Percentiles rank a stretch among this genome's conserved stretches.
Evolutionary conservation across 2,329 filamentous ascomycete genomes (phyloP).

Genomic region (Ophiocordyceps camponoti-saundersi): DNA sequence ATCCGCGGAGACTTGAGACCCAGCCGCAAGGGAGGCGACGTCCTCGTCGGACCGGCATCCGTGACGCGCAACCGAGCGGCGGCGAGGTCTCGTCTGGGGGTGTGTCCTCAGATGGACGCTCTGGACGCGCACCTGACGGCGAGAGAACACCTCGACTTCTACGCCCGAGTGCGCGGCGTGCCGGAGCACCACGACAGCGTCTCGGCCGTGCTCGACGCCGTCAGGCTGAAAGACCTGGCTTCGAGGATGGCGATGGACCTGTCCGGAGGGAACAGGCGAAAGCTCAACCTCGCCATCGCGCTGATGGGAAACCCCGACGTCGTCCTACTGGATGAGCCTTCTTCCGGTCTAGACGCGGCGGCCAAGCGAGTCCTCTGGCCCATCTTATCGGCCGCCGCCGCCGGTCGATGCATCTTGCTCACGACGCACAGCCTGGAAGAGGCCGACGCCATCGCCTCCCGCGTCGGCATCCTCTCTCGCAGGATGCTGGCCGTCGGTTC

Average conservation of each 20-base stretch:
- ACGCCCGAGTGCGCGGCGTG: conserved; percentile 70
- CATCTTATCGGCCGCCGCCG: conserved; percentile 56
- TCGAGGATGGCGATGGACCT: conserved; percentile 62
- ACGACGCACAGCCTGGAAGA: conserved; percentile 96
- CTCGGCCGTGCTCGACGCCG: conserved; percentile 57
- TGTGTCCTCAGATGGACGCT: conserved; percentile 78
- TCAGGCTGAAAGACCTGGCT: conserved; percentile 56
- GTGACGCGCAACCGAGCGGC: conserved; percentile 55
- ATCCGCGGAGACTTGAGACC: conserved; percentile 80
- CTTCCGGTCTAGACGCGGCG: conserved; percentile 75
- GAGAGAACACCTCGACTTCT: conserved; percentile 71
- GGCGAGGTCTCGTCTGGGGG: conserved; percentile 66
- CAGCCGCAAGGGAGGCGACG: conserved; percentile 51
- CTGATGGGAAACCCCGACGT: conserved; percentile 85
- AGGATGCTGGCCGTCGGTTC: conserved; percentile 76
- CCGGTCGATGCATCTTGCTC: conserved; percentile 66
- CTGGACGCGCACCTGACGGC: conserved; percentile 81
- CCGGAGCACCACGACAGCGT: conserved; percentile 63
- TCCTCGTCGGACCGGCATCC: conserved; percentile 63
- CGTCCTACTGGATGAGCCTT: conserved; percentile 76
- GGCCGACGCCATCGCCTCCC: conserved; percentile 69
- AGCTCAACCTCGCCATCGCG: conserved; percentile 74
- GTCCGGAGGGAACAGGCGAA: conserved; percentile 87
- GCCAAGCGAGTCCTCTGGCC: conserved; percentile 90
- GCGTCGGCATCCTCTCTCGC: conserved; percentile 72